A percentile compares a stretch with the other conserved stretches of the same genome.
These are phyloP conservation scores for Solanum medicagineum DNA, from an alignment of 257 asterid genomes.

Conservation along the genomic window DNA sequence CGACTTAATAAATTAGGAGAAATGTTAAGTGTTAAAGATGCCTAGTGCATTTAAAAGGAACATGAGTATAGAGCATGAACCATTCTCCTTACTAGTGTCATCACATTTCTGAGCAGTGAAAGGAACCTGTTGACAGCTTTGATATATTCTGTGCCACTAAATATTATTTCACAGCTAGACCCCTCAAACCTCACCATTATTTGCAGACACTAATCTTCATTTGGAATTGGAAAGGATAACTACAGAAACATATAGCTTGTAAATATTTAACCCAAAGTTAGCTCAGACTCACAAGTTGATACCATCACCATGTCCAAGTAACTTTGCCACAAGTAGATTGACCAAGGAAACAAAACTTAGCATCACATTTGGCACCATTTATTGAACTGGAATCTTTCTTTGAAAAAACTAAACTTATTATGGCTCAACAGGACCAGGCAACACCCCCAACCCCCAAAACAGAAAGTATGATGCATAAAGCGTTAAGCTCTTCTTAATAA, in stretches of 20 bases:
- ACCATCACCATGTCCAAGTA: not conserved
- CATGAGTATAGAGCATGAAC: not conserved
- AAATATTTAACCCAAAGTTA: not conserved
- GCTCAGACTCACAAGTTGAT: not conserved
- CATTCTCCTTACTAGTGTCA: not conserved
- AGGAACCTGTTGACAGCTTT: not conserved
- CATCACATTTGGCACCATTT: not conserved
- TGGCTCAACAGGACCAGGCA: not conserved
- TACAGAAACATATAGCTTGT: not conserved
- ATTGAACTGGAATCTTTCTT: not conserved
- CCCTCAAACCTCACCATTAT: not conserved
- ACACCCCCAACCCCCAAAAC: not conserved
- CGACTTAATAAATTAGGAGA: not conserved
- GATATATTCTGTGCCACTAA: not conserved
- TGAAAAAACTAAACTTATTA: not conserved
- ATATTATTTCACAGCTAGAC: not conserved
- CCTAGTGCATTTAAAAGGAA: not conserved
- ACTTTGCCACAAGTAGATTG: not conserved
- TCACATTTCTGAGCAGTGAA: not conserved
- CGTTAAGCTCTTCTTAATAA: not conserved
- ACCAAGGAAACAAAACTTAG: not conserved
- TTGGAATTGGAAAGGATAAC: not conserved
- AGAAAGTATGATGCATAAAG: not conserved
- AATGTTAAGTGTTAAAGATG: not conserved
- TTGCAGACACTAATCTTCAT: not conserved